A percentile compares a stretch with the other conserved stretches of the same genome.
These are phyloP conservation scores for Trichophyton equinum DNA, from an alignment of 2,329 filamentous ascomycete species.

Conservation along the genomic window DNA sequence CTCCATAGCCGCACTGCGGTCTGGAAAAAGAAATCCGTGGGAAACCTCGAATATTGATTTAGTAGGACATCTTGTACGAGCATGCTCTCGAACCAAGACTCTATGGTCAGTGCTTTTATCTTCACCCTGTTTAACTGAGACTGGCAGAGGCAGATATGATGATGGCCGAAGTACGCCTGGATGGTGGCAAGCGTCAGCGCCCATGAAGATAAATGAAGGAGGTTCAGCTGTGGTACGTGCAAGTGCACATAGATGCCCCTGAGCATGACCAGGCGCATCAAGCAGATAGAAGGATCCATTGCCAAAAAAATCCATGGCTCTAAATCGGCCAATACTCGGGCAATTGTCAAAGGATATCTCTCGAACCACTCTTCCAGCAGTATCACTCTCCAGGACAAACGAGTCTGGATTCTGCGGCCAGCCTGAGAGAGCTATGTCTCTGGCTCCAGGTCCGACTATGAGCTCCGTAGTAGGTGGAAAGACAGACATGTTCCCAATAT, in stretches of 20 bases:
- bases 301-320: conserved; percentile 20
- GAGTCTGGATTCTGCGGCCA: conserved; percentile 32
- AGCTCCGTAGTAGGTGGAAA: conserved; percentile 39
- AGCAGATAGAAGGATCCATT: conserved; percentile 23
- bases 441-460: conserved; percentile 43
- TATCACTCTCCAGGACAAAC: conserved; percentile 22
- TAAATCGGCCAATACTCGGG: conserved; percentile 16
- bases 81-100: background rate
- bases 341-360: conserved; percentile 13
- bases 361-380: conserved; percentile 13
- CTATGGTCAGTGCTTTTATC: background rate
- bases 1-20: background rate
- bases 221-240: conserved; percentile 16
- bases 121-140: background rate
- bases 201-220: conserved; percentile 20
- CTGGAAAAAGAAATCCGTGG: background rate
- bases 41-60: background rate
- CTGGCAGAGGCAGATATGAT: conserved; percentile 7
- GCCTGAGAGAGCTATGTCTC: conserved; percentile 35
- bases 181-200: conserved; percentile 20
- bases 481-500: conserved; percentile 38
- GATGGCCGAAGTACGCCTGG: conserved; percentile 21
- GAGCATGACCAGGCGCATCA: conserved; percentile 18
- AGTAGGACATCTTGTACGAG: background rate
- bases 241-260: conserved; percentile 20